These are phyloP conservation scores for Monosporascus sp. DNA, from an alignment of 2,329 filamentous ascomycete genomes.

Conservation along the genomic window DNA sequence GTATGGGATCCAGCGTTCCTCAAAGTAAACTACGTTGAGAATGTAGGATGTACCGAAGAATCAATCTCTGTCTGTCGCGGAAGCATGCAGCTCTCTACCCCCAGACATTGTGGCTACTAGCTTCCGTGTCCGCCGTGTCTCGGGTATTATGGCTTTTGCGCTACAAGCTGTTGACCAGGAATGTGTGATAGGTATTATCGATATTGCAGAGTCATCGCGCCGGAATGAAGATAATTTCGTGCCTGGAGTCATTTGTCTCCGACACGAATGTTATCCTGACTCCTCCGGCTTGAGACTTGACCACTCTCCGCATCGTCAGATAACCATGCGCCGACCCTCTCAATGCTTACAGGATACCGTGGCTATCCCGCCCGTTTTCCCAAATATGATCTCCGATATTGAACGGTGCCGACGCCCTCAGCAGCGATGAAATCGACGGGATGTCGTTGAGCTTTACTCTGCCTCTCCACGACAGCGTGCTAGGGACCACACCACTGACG, in stretches of 20 bases:
- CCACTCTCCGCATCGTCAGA: background rate
- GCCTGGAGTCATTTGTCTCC: background rate
- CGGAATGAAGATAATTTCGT: background rate
- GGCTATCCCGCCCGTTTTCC: constrained; percentile 2
- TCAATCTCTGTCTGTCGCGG: too few relatives aligned
- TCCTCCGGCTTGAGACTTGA: too few relatives aligned
- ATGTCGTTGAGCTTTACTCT: constrained; percentile 14
- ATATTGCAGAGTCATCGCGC: background rate
- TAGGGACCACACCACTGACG: constrained; percentile 16
- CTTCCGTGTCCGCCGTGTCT: too few relatives aligned
- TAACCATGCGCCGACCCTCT: background rate
- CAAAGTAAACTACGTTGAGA: too few relatives aligned
- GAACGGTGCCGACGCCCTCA: background rate
- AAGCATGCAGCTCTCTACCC: too few relatives aligned
- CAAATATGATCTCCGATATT: background rate
- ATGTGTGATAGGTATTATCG: background rate
- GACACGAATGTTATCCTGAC: too few relatives aligned
- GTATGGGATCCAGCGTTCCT: too few relatives aligned
- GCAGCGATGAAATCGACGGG: background rate
- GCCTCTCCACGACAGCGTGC: constrained; percentile 13
- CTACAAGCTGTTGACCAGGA: background rate
- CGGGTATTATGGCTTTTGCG: too few relatives aligned
- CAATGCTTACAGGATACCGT: constrained; percentile 3
- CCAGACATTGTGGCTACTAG: too few relatives aligned
- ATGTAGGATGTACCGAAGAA: too few relatives aligned